phyloP scores from a whole-genome alignment of 2,329 filamentous ascomycete species.

The Cytospora paraplurivora region DNA sequence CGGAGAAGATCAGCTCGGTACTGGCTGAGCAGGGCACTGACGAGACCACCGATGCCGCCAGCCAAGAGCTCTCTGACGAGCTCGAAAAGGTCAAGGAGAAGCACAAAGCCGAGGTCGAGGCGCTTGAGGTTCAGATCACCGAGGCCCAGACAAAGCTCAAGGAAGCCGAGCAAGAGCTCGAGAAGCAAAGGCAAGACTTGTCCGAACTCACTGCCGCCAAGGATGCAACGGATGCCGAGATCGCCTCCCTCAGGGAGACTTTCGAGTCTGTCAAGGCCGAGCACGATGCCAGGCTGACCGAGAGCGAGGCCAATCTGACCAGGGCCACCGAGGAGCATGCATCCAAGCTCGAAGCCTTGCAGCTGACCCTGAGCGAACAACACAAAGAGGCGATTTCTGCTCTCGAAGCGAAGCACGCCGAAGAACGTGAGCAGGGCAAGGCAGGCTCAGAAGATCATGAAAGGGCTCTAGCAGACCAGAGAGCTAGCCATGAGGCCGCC shows the following conservation, averaged over 20 bases:
- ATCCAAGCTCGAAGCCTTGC: conserved; percentile 53
- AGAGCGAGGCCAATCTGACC: conserved; percentile 41
- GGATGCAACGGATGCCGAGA: conserved; percentile 51
- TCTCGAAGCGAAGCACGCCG: conserved; percentile 56
- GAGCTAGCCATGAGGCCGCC: conserved; percentile 50
- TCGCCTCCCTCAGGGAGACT: conserved; percentile 52
- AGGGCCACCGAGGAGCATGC: conserved; percentile 51
- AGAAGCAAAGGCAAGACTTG: conserved; percentile 52
- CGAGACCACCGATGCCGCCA: conserved; percentile 45
- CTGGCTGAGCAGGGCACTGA: conserved; percentile 42
- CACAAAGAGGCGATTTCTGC: conserved; percentile 52
- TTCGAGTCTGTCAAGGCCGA: conserved; percentile 51
- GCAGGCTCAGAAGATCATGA: conserved; percentile 50
- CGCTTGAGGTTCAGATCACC: conserved; percentile 49
- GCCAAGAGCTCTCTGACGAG: conserved; percentile 48
- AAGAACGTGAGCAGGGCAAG: conserved; percentile 51
- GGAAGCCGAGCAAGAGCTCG: conserved; percentile 53
- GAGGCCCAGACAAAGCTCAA: conserved; percentile 55
- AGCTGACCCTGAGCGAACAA: conserved; percentile 51
- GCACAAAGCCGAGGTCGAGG: conserved; percentile 51
- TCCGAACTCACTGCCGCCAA: conserved; percentile 52
- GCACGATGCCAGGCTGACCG: conserved; percentile 42
- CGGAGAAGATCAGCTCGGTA: conserved; percentile 48
- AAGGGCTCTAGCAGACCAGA: conserved; percentile 52
- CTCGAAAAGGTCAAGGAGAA: conserved; percentile 53